Evolutionary conservation across 2,329 filamentous ascomycete genomes (phyloP).

Genomic region (Epichloe uncinata): DNA sequence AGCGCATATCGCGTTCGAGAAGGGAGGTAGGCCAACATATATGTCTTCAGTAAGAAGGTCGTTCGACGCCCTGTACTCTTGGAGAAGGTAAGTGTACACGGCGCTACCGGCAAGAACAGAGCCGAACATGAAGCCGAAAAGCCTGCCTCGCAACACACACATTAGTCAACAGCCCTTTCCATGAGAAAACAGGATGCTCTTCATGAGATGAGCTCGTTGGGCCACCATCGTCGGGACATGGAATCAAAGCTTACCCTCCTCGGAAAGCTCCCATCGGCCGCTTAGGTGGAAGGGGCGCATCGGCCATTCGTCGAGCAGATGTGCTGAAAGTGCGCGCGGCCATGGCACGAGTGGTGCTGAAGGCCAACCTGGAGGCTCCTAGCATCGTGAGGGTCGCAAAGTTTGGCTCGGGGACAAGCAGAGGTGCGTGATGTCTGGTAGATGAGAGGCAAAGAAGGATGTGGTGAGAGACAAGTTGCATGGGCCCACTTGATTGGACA

Average conservation of each 20-base stretch:
- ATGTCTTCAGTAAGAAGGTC: constrained; percentile 91
- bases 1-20: background rate
- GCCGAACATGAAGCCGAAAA: constrained; percentile 86
- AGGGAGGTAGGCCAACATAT: constrained; percentile 52
- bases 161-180: background rate
- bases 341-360: constrained; percentile 25
- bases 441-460: background rate
- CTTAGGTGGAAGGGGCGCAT: constrained; percentile 37
- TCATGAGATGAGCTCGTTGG: too few species aligned
- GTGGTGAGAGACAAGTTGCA: too few species aligned
- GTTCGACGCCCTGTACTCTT: constrained; percentile 89
- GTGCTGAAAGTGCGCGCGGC: constrained; percentile 34
- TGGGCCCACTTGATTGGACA: constrained; percentile 8
- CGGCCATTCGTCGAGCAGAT: constrained; percentile 31
- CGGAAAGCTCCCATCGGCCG: constrained; percentile 49
- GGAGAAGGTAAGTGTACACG: constrained; percentile 84
- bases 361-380: constrained; percentile 29
- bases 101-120: constrained; percentile 64
- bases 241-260: constrained; percentile 37
- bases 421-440: background rate
- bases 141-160: constrained; percentile 31
- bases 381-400: constrained; percentile 22
- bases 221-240: constrained; percentile 4
- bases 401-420: background rate
- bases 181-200: background rate